Evolutionary conservation across 345 rosid species (phyloP), one percentile per base, ranked within the genome.

Genomic region (Corchorus capsularis): DNA sequence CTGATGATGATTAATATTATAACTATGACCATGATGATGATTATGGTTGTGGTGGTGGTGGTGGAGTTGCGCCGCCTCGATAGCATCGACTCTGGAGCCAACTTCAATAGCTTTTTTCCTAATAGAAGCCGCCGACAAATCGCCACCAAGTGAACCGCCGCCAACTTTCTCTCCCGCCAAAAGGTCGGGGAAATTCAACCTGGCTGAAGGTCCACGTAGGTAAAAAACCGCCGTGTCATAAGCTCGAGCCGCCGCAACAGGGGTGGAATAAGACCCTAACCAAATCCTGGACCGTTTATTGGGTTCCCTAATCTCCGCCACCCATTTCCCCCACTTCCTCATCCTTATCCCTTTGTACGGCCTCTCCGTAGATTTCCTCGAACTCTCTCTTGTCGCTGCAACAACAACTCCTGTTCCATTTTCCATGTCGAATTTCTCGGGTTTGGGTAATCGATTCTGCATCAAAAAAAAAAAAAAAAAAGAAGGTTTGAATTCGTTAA

Each of bases 301-400:
- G 0, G 99, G 99, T 81, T 96, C 99, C 46, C 99, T 80, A 63
- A 96, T 92, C 95, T 96, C 99, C 3, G 99, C 99, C 27, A 96
- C 99, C 99, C 99, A 96, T 80, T 96, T 96, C 0, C 99, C 99
- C 99, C 99, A 96, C 90, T 96, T 96, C 82, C 99, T 87, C 99
- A 96, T 96, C 94, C 99, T 90, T 78, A 96, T 96, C 64, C 99
- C 99, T 79, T 96, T 96, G 81, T 87, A 96, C 2, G 83, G 88
- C 77, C 90, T 84, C 69, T 87, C 93, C 32, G 3, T 12, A 80
- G 83, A 77, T 73, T 86, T 85, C 74, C 88, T 81, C 53, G 85
- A 35, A 62, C 63, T 52, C 52, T 53, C 69, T 49, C 78, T 69
- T 5, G 70, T 63, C 13, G 78, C 79, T 56, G 78, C 84, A 70